Percentiles rank a stretch among this genome's conserved stretches.
phyloP scores from a whole-genome alignment of 1,284 basidiomycete species.

The Phlebopus sp. region DNA sequence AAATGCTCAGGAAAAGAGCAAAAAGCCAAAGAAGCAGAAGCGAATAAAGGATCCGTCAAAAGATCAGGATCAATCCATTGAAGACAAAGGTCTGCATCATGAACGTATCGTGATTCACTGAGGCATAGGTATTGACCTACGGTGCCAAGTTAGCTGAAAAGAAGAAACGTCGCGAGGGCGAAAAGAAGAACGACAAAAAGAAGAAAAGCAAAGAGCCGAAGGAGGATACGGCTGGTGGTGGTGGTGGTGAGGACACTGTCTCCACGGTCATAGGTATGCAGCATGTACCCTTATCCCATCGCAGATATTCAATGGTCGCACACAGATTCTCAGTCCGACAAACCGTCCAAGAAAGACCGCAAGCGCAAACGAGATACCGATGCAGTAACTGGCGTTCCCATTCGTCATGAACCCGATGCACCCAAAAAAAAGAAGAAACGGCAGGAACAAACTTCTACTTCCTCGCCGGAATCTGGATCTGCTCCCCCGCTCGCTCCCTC shows the following conservation, averaged over 20 bases:
- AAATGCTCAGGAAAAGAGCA: neutral
- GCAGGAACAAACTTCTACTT: constrained; percentile 15
- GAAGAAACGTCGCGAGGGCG: constrained; percentile 1
- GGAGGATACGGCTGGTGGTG: neutral
- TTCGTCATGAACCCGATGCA: constrained; percentile 7
- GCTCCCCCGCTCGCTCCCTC: constrained; percentile 19
- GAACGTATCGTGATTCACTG: neutral
- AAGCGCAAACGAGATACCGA: constrained; percentile 29
- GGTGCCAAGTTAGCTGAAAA: constrained; percentile 21
- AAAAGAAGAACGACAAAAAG: constrained; percentile 1
- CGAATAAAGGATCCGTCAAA: too few relatives aligned
- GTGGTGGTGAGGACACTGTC: neutral
- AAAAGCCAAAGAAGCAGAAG: constrained; percentile 2
- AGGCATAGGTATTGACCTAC: constrained; percentile 10
- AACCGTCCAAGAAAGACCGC: constrained; percentile 22
- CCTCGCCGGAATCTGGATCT: constrained; percentile 5
- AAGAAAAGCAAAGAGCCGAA: constrained; percentile 13
- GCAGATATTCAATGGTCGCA: neutral
- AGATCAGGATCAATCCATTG: too few relatives aligned
- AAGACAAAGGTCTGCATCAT: constrained; percentile 15
- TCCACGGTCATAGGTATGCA: constrained; percentile 10
- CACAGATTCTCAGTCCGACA: constrained; percentile 4
- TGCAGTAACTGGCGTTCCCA: constrained; percentile 3
- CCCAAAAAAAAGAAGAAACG: constrained; percentile 30
- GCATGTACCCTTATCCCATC: neutral